These are phyloP conservation scores for Tothia fuscella DNA, from an alignment of 2,329 filamentous ascomycete species.

Conservation along the genomic window DNA sequence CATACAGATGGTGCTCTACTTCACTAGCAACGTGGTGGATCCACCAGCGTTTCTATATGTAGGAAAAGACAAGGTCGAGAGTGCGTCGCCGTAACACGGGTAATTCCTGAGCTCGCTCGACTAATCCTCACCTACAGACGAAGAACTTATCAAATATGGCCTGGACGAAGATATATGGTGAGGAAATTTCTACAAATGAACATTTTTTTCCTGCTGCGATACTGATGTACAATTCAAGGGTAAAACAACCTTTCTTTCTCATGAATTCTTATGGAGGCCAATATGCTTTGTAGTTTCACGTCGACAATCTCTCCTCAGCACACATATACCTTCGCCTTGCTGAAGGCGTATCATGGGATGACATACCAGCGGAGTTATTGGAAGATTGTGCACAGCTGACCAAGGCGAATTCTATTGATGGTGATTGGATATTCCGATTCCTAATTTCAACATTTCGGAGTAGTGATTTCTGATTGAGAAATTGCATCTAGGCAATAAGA, in stretches of 20 bases:
- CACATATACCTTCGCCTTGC: slow-evolving; percentile 87
- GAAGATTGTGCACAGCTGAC: slow-evolving; percentile 92
- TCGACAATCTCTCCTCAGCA: slow-evolving; percentile 90
- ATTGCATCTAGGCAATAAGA: slow-evolving; percentile 68
- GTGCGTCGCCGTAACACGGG: slow-evolving; percentile 42
- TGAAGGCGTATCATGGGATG: slow-evolving; percentile 72
- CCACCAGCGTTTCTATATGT: slow-evolving; percentile 86
- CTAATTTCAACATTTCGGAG: not conserved
- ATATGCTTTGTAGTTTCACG: slow-evolving; percentile 60
- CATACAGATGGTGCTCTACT: slow-evolving; percentile 97
- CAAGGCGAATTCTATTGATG: slow-evolving; percentile 98
- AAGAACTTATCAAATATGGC: slow-evolving; percentile 88
- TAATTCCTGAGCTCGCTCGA: not conserved
- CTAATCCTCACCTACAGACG: slow-evolving; percentile 47
- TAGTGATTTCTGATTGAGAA: not conserved
- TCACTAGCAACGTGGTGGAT: slow-evolving; percentile 71
- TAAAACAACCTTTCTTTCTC: too few species aligned
- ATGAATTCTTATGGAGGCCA: not conserved
- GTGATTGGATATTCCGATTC: slow-evolving; percentile 27
- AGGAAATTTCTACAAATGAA: slow-evolving; percentile 16
- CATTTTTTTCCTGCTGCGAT: not conserved
- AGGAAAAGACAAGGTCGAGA: slow-evolving; percentile 98
- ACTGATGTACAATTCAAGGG: not conserved
- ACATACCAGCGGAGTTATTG: slow-evolving; percentile 61
- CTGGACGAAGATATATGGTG: slow-evolving; percentile 95